A percentile compares a stretch with the other conserved stretches of the same genome.
Evolutionary conservation across 2,329 filamentous ascomycete genomes (phyloP).

Genomic region (Talaromyces funiculosus): DNA sequence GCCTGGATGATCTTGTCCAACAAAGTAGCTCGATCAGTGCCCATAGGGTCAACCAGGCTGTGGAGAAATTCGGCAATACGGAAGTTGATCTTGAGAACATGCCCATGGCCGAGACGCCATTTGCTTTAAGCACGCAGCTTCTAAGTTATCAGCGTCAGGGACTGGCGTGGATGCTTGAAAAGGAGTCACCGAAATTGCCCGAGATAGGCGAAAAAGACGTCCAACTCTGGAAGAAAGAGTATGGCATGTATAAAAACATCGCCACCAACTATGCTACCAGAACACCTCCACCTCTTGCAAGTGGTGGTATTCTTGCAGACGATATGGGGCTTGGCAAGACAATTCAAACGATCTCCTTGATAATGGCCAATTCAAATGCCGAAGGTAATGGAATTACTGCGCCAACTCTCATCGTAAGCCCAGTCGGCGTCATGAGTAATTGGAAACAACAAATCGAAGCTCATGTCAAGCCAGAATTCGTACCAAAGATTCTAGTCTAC

Average conservation of each 20-base stretch:
- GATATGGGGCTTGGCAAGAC: slow-evolving; percentile 94
- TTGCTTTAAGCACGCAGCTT: slow-evolving; percentile 58
- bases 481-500: slow-evolving; percentile 65
- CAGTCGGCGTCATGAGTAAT: slow-evolving; percentile 83
- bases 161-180: slow-evolving; percentile 72
- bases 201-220: slow-evolving; percentile 55
- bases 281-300: slow-evolving; percentile 58
- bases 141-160: slow-evolving; percentile 76
- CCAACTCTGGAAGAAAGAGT: slow-evolving; percentile 68
- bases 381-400: slow-evolving; percentile 45
- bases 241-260: slow-evolving; percentile 56
- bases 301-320: slow-evolving; percentile 80
- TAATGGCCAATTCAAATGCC: slow-evolving; percentile 52
- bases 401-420: slow-evolving; percentile 72
- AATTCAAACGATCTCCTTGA: slow-evolving; percentile 74
- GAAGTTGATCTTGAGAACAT: slow-evolving; percentile 66
- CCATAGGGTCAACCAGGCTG: slow-evolving; percentile 57
- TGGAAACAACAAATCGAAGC: slow-evolving; percentile 74
- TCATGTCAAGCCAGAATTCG: slow-evolving; percentile 61
- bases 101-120: slow-evolving; percentile 66
- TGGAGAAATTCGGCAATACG: slow-evolving; percentile 64
- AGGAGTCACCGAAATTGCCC: slow-evolving; percentile 66
- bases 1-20: slow-evolving; percentile 59
- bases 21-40: slow-evolving; percentile 64
- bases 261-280: slow-evolving; percentile 63